A percentile compares a stretch with the other conserved stretches of the same genome.
These are phyloP conservation scores for Neurospora cerealis DNA, from an alignment of 495 filamentous ascomycete species.

Conservation along the genomic window DNA sequence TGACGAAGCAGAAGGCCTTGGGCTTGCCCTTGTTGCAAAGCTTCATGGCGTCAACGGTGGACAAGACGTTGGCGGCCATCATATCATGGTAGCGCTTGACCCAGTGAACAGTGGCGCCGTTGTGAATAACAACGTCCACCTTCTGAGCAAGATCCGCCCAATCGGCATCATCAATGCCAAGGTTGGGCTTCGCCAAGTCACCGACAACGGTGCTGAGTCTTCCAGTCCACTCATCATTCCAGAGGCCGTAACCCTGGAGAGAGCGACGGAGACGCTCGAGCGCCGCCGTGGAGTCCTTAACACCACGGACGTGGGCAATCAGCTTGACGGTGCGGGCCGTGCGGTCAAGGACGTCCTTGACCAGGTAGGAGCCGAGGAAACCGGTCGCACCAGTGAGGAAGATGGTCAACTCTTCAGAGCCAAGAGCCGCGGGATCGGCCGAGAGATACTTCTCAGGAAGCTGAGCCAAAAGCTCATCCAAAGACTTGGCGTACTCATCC, in stretches of 20 bases:
- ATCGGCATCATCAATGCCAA: slow-evolving; percentile 53
- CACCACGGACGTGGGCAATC: slow-evolving; percentile 66
- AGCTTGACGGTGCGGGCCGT: slow-evolving; percentile 49
- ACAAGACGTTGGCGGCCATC: slow-evolving; percentile 66
- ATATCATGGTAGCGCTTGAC: slow-evolving; percentile 69
- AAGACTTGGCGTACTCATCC: slow-evolving; percentile 52
- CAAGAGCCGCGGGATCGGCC: slow-evolving; percentile 21
- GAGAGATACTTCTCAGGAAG: slow-evolving; percentile 29
- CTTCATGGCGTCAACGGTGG: slow-evolving; percentile 65
- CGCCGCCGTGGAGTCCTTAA: slow-evolving; percentile 38
- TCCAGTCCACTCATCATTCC: slow-evolving; percentile 58
- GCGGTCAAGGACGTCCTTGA: slow-evolving; percentile 61
- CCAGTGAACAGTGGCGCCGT: slow-evolving; percentile 86
- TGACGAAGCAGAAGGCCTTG: slow-evolving; percentile 76
- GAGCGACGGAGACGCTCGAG: slow-evolving; percentile 43
- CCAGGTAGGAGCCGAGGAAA: slow-evolving; percentile 77
- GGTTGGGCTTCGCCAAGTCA: slow-evolving; percentile 57
- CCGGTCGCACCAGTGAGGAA: slow-evolving; percentile 89
- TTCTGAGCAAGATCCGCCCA: slow-evolving; percentile 56
- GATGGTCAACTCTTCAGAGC: slow-evolving; percentile 41
- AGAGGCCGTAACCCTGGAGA: slow-evolving; percentile 67
- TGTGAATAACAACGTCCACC: slow-evolving; percentile 79
- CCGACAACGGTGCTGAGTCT: slow-evolving; percentile 60
- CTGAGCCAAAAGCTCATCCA: slow-evolving; percentile 35
- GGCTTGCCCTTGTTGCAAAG: slow-evolving; percentile 69